Conservation (phyloP, 768 basidiomycete genomes). For the Lyophyllum semitale region DNA sequence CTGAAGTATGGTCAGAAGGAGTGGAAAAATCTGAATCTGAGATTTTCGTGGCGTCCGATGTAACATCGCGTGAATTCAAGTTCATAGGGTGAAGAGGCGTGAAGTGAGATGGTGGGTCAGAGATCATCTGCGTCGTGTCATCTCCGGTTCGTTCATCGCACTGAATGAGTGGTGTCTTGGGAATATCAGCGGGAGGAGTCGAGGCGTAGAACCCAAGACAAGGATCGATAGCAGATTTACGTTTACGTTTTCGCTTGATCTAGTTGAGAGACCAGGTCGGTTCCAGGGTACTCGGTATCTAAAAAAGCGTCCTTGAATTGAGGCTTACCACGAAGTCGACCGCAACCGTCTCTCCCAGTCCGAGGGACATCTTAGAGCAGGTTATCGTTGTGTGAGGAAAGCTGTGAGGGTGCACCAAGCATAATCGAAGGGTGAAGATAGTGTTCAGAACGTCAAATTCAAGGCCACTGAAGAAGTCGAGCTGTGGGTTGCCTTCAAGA, state of each 20-base stretch:
- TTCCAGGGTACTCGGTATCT: background rate
- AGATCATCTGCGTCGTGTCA: background rate
- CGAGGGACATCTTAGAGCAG: background rate
- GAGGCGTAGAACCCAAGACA: constrained; percentile 38
- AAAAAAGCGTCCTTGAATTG: background rate
- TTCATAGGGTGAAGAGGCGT: background rate
- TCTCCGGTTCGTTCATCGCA: background rate
- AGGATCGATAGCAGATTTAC: constrained; percentile 28
- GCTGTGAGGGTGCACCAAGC: too few species aligned
- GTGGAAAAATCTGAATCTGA: background rate
- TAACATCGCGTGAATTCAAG: background rate
- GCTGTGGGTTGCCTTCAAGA: too few species aligned
- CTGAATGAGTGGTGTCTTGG: background rate
- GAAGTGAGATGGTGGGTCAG: background rate
- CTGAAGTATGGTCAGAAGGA: constrained; percentile 9
- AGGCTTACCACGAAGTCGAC: background rate
- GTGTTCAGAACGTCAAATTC: too few species aligned
- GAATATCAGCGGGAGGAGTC: constrained; percentile 1
- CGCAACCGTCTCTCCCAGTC: background rate
- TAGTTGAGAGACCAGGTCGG: background rate
- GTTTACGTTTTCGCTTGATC: constrained; percentile 4
- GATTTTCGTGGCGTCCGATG: background rate
- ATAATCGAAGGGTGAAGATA: too few species aligned
- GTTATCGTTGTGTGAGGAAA: too few species aligned
- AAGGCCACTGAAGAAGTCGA: too few species aligned